These are phyloP conservation scores for bread wheat (Triticum aestivum) DNA, from an alignment of 176 grass and related monocot species.

Conservation along the genomic window IWGSC_CS_RefSeq_v2.1 NC_057812.1:715400946-715401445, in stretches of 20 bases:
- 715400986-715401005: constrained; percentile 55
- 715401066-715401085: constrained; percentile 34
- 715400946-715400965: constrained; percentile 45
- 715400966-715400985: constrained; percentile 50
- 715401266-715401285: neutral
- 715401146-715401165: neutral
- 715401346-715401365: constrained; percentile 42
- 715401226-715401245: neutral
- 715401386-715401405: constrained; percentile 40
- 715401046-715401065: constrained; percentile 45
- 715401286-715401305: neutral
- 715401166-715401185: neutral
- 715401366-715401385: constrained; percentile 55
- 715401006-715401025: constrained; percentile 57
- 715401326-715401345: constrained; percentile 4
- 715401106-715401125: neutral
- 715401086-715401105: neutral
- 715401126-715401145: neutral
- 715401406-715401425: constrained; percentile 55
- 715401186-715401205: neutral
- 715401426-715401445: constrained; percentile 35
- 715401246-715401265: too few species aligned
- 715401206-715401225: neutral
- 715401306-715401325: neutral
- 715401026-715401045: constrained; percentile 46